Evolutionary conservation across 2,329 filamentous ascomycete species (phyloP).

Genomic region (Cordyceps cicadae): DNA sequence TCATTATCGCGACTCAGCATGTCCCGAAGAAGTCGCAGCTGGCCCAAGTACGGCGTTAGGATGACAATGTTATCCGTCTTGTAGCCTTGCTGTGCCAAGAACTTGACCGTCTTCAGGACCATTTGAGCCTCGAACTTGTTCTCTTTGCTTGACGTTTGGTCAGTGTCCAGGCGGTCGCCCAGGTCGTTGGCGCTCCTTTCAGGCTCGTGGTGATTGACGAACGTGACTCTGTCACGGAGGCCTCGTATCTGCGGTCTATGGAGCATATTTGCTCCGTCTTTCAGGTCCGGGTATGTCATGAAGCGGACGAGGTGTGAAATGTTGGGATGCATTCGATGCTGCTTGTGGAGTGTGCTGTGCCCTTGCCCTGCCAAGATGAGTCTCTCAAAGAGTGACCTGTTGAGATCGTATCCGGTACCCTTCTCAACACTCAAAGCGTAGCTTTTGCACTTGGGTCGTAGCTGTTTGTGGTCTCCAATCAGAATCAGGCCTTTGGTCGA

Average conservation of each 20-base stretch:
- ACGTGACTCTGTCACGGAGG: conserved; percentile 42
- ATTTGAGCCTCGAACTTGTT: conserved; percentile 61
- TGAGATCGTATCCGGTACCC: conserved; percentile 57
- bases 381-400: conserved; percentile 61
- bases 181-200: conserved; percentile 40
- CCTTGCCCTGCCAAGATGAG: conserved; percentile 48
- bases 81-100: conserved; percentile 65
- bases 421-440: conserved; percentile 57
- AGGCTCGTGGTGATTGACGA: conserved; percentile 52
- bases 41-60: conserved; percentile 64
- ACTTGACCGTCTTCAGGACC: conserved; percentile 55
- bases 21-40: conserved; percentile 50
- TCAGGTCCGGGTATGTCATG: conserved; percentile 54
- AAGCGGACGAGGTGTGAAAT: conserved; percentile 51
- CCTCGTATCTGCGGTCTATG: too few species aligned
- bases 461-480: too few species aligned
- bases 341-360: conserved; percentile 46
- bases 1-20: conserved; percentile 50
- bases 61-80: conserved; percentile 56
- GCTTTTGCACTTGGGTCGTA: too few species aligned
- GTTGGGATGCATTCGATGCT: conserved; percentile 62
- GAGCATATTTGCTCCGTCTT: conserved; percentile 44
- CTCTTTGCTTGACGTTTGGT: conserved; percentile 41
- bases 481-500: too few species aligned
- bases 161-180: conserved; percentile 42